Conservation (phyloP, 257 asterid genomes). For the Solanum medicagineum region DNA sequence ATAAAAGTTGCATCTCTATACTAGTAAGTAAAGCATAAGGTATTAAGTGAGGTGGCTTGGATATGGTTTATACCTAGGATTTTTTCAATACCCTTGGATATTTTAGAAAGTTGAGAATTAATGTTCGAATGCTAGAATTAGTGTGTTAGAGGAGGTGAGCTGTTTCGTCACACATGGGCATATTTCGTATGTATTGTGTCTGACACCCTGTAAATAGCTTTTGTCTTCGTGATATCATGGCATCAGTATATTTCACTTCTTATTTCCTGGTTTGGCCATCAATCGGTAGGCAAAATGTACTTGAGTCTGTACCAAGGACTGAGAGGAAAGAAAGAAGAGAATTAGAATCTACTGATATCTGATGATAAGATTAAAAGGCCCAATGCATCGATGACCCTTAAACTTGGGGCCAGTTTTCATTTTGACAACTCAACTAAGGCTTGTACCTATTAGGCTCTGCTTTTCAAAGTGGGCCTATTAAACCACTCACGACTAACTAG, state of each 20-base stretch:
- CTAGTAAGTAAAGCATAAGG: neutral
- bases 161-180: neutral
- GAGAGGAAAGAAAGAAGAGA: neutral
- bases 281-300: neutral
- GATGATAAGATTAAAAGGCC: neutral
- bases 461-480: neutral
- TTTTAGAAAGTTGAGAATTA: neutral
- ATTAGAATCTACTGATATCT: neutral
- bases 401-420: neutral
- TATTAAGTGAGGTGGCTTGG: neutral
- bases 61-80: neutral
- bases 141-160: neutral
- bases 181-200: neutral
- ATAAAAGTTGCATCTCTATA: neutral
- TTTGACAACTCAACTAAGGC: neutral
- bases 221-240: neutral
- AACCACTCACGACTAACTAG: neutral
- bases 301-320: neutral
- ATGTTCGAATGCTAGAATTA: neutral
- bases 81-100: neutral
- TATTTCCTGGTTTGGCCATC: neutral
- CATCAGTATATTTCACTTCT: neutral
- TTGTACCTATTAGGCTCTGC: neutral
- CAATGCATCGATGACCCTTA: neutral
- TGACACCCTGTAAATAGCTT: neutral